phyloP scores from a whole-genome alignment of 768 basidiomycete species.

The Gloeopeniophorella convolvens region DNA sequence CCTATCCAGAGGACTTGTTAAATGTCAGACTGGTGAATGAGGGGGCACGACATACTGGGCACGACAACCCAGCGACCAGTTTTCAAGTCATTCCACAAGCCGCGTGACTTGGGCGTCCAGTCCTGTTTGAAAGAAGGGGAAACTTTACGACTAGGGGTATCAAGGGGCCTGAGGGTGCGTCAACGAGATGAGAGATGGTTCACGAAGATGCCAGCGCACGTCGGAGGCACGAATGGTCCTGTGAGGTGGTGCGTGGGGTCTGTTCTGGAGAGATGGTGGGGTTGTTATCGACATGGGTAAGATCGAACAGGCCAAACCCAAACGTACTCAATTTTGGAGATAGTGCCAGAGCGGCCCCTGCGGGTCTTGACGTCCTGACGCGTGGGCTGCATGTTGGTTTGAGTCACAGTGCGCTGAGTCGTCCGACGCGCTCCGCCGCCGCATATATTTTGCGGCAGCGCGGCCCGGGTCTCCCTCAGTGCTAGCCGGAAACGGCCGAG shows the following conservation, averaged over 20 bases:
- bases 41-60: slow-evolving; percentile 44
- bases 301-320: neutral
- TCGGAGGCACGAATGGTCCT: slow-evolving; percentile 57
- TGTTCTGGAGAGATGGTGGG: slow-evolving; percentile 31
- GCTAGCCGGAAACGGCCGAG: too few species aligned
- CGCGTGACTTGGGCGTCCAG: slow-evolving; percentile 24
- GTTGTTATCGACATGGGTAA: slow-evolving; percentile 2
- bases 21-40: neutral
- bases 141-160: neutral
- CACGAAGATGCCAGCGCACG: slow-evolving; percentile 35
- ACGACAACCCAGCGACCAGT: slow-evolving; percentile 65
- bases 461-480: too few species aligned
- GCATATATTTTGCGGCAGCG: too few species aligned
- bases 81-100: slow-evolving; percentile 46
- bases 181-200: neutral
- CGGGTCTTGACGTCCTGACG: neutral
- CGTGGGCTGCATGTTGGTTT: neutral
- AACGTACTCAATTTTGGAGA: slow-evolving; percentile 29
- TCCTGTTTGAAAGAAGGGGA: neutral
- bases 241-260: slow-evolving; percentile 56
- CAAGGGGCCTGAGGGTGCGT: slow-evolving; percentile 1
- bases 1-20: too few species aligned
- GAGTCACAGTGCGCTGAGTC: neutral
- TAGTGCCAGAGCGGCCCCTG: slow-evolving; percentile 6
- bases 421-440: neutral